A percentile compares a stretch with the other conserved stretches of the same genome.
Evolutionary conservation across 257 asterid genomes (phyloP).

Genomic region (Linaria vulgaris): DNA sequence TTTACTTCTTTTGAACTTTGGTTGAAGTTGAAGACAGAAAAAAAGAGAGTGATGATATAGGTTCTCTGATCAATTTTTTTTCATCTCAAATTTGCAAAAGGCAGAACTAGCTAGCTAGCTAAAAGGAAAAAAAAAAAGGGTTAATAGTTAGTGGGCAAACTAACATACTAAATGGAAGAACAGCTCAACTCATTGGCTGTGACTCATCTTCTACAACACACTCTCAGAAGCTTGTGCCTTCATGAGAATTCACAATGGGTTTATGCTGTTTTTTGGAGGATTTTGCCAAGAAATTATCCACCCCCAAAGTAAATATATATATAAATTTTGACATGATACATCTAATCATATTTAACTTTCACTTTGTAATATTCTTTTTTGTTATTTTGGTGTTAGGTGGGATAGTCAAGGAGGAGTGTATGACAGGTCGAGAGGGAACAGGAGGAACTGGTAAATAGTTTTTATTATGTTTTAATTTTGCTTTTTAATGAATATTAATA

Average conservation of each 20-base stretch:
- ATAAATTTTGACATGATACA: not conserved
- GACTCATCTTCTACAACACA: slow-evolving; percentile 97
- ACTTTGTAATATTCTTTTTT: not conserved
- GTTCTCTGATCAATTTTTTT: too few species aligned
- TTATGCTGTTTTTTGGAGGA: slow-evolving; percentile 99
- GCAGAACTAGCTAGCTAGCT: not conserved
- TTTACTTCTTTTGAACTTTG: slow-evolving; percentile 50
- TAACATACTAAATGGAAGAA: slow-evolving; percentile 70
- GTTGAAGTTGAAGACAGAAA: slow-evolving; percentile 1
- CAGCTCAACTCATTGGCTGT: slow-evolving; percentile 80
- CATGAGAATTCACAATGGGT: slow-evolving; percentile 97
- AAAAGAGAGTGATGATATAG: too few species aligned
- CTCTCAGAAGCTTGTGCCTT: slow-evolving; percentile 87
- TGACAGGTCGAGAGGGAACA: slow-evolving; percentile 96
- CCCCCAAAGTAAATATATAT: slow-evolving; percentile 79
- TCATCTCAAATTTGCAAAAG: not conserved
- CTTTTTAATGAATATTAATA: too few species aligned
- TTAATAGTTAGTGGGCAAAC: not conserved
- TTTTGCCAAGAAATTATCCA: slow-evolving; percentile 95
- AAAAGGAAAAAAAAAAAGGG: not conserved
- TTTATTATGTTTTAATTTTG: not conserved
- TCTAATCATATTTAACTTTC: not conserved
- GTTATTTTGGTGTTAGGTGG: slow-evolving; percentile 57
- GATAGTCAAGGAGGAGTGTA: slow-evolving; percentile 90
- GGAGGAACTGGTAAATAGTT: slow-evolving; percentile 76